A percentile compares a stretch with the other conserved stretches of the same genome.
phyloP scores from a whole-genome alignment of 495 filamentous ascomycete genomes.

The Podospora comata region DNA sequence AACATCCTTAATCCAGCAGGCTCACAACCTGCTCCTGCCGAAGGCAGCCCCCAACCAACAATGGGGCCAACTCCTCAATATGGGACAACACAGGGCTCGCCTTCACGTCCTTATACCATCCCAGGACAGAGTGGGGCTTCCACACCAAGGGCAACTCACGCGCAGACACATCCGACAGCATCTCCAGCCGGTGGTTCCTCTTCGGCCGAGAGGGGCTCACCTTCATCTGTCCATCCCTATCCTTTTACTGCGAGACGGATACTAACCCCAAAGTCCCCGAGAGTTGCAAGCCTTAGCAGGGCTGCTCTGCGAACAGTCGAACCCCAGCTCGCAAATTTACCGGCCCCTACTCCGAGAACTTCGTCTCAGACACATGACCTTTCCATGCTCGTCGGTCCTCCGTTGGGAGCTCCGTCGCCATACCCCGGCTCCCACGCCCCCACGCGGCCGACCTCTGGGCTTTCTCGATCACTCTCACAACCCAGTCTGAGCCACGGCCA shows the following conservation, averaged over 20 bases:
- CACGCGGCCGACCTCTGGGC: constrained; percentile 32
- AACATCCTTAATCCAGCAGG: constrained; percentile 52
- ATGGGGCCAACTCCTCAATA: constrained; percentile 29
- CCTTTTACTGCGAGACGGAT: constrained; percentile 47
- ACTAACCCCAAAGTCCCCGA: constrained; percentile 65
- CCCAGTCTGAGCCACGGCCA: constrained; percentile 33
- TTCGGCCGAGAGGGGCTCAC: constrained; percentile 37
- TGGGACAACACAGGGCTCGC: constrained; percentile 29
- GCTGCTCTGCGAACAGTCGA: constrained; percentile 46
- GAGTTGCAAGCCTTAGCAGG: constrained; percentile 44
- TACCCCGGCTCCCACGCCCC: constrained; percentile 29
- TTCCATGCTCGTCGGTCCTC: constrained; percentile 33
- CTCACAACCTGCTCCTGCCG: constrained; percentile 20
- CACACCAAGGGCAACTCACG: constrained; percentile 26
- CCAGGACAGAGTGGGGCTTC: constrained; percentile 30
- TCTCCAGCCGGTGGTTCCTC: constrained; percentile 32
- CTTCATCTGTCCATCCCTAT: constrained; percentile 39
- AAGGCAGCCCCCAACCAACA: constrained; percentile 18
- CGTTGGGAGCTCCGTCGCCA: constrained; percentile 35
- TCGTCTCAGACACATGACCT: constrained; percentile 23
- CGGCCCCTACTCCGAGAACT: constrained; percentile 35
- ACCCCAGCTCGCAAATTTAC: constrained; percentile 39
- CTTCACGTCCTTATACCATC: constrained; percentile 32
- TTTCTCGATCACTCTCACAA: constrained; percentile 41
- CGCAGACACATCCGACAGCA: constrained; percentile 20